phyloP scores from a whole-genome alignment of 2,329 filamentous ascomycete species.

The Penicillium rolfsii region DNA sequence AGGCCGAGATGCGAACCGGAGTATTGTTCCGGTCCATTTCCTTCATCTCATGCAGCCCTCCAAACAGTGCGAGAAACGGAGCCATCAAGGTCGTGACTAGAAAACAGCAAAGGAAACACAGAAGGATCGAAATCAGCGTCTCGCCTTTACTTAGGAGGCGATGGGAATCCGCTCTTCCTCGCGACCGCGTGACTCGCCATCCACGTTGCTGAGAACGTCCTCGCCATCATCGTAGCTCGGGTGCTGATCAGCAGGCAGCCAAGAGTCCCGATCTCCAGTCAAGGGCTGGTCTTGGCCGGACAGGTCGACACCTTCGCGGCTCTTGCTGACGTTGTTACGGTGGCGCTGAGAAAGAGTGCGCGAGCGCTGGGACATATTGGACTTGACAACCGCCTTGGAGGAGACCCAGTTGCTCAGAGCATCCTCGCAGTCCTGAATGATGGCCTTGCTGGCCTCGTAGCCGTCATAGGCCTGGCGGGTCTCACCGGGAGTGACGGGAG shows the following conservation, averaged over 20 bases:
- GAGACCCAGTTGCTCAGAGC: constrained; percentile 95
- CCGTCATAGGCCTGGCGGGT: constrained; percentile 95
- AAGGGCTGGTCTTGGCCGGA: constrained; percentile 79
- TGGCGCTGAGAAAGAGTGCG: constrained; percentile 86
- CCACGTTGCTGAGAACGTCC: constrained; percentile 38
- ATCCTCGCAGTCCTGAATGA: constrained; percentile 99
- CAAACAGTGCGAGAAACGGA: constrained; percentile 2
- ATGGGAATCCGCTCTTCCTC: constrained; percentile 42
- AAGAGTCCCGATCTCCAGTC: constrained; percentile 75
- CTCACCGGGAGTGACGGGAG: constrained; percentile 94
- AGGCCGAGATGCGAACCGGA: background rate
- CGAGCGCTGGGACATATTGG: constrained; percentile 83
- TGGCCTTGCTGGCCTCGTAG: constrained; percentile 96
- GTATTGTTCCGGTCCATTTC: background rate
- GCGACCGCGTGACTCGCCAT: constrained; percentile 41
- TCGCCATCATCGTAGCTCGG: constrained; percentile 51
- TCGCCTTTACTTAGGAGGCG: constrained; percentile 21
- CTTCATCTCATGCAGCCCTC: background rate
- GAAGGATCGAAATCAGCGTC: constrained; percentile 2
- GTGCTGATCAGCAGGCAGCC: constrained; percentile 73
- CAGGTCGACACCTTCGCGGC: constrained; percentile 77
- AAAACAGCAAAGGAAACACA: background rate
- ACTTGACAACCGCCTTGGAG: constrained; percentile 83
- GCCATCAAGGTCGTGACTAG: constrained; percentile 21
- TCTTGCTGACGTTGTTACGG: constrained; percentile 68